phyloP scores from a whole-genome alignment of 164 flowering plant species.

The Umbilicus rupestris region DNA sequence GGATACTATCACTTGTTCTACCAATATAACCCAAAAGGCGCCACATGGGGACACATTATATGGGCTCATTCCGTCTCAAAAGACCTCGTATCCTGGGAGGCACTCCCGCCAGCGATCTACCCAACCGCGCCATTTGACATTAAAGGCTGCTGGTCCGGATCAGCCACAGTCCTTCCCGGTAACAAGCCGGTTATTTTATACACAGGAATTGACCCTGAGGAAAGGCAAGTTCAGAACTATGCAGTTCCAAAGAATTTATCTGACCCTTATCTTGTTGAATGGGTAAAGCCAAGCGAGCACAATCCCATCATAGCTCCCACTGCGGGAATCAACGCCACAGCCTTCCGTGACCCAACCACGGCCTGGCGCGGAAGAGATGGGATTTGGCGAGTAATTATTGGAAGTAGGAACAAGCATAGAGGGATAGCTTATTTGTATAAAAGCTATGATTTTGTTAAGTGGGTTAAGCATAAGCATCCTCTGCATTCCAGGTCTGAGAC shows the following conservation, averaged over 20 bases:
- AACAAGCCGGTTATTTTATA: slow-evolving; percentile 39
- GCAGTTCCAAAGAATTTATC: slow-evolving; percentile 36
- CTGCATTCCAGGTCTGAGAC: slow-evolving; percentile 37
- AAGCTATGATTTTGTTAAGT: slow-evolving; percentile 50
- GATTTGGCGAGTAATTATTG: slow-evolving; percentile 51
- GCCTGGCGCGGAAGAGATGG: slow-evolving; percentile 44
- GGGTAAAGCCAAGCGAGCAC: slow-evolving; percentile 35
- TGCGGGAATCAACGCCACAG: slow-evolving; percentile 18
- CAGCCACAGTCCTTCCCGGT: slow-evolving; percentile 45
- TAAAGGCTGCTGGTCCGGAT: slow-evolving; percentile 60
- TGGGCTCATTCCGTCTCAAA: slow-evolving; percentile 69
- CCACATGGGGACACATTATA: slow-evolving; percentile 58
- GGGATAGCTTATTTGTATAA: slow-evolving; percentile 53
- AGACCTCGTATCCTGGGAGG: slow-evolving; percentile 46
- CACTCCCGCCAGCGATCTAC: slow-evolving; percentile 35
- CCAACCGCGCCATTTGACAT: slow-evolving; percentile 40
- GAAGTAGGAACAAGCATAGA: slow-evolving; percentile 26
- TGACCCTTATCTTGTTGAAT: slow-evolving; percentile 32
- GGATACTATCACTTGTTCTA: slow-evolving; percentile 56
- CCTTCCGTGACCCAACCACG: slow-evolving; percentile 62
- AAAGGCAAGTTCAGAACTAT: slow-evolving; percentile 37
- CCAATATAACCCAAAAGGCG: slow-evolving; percentile 56
- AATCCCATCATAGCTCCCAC: slow-evolving; percentile 33
- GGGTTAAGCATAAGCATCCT: slow-evolving; percentile 55
- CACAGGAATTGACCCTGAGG: slow-evolving; percentile 35